Evolutionary conservation across 1,284 basidiomycete species (phyloP).

Genomic region (Tylopilus sp.): DNA sequence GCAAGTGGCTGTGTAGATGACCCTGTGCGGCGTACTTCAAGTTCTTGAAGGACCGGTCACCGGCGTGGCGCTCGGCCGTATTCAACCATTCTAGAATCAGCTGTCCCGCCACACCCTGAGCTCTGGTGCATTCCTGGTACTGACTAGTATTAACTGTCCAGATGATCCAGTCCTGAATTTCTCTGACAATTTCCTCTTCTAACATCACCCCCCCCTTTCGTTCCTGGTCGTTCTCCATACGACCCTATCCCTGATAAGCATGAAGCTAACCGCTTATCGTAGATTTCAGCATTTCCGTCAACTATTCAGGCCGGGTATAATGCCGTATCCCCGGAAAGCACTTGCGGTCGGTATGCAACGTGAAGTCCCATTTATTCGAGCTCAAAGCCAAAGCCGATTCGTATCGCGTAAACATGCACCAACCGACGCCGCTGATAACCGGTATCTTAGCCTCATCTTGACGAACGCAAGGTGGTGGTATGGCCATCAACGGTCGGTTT

Average conservation of each 20-base stretch:
- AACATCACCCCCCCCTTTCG: not conserved
- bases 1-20: constrained; percentile 19
- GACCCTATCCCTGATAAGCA: constrained; percentile 3
- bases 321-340: not conserved
- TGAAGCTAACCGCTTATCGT: not conserved
- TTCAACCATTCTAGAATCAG: no score
- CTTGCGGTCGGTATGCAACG: not conserved
- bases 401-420: constrained; percentile 2
- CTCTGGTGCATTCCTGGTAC: not conserved
- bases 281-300: not conserved
- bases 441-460: constrained; percentile 17
- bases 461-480: not conserved
- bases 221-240: constrained; percentile 6
- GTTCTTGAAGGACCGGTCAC: not conserved
- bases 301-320: not conserved
- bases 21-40: constrained; percentile 9
- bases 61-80: constrained; percentile 14
- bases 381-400: not conserved
- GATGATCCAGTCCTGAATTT: constrained; percentile 1
- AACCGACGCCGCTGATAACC: constrained; percentile 11
- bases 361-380: not conserved
- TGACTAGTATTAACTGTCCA: not conserved
- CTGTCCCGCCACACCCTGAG: constrained; percentile 13
- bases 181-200: constrained; percentile 7
- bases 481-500: not conserved